Conservation (phyloP, 306 rosid species). For the Clitoria ternatea region DNA sequence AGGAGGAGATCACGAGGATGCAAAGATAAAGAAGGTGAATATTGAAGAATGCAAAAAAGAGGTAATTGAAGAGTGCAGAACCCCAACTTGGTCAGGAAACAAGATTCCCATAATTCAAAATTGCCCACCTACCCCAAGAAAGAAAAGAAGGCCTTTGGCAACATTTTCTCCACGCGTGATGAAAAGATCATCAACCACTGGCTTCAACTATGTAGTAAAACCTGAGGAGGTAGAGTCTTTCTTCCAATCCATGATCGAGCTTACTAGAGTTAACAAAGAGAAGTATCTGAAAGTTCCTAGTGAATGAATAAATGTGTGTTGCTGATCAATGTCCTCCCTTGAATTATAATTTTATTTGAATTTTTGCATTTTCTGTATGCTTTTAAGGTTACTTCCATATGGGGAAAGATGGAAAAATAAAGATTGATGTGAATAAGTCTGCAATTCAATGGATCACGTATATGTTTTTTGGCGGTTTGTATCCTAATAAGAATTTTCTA, state of each 20-base stretch:
- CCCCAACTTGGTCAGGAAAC: constrained; percentile 41
- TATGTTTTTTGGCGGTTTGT: neutral
- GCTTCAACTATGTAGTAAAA: constrained; percentile 25
- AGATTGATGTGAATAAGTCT: neutral
- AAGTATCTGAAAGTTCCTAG: constrained; percentile 32
- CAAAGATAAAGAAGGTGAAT: neutral
- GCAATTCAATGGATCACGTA: neutral
- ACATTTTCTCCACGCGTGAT: constrained; percentile 12
- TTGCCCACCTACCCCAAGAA: constrained; percentile 57
- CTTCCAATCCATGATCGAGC: constrained; percentile 39
- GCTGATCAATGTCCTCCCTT: constrained; percentile 1
- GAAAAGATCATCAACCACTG: constrained; percentile 30
- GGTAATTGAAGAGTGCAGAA: constrained; percentile 34
- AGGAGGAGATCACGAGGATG: neutral
- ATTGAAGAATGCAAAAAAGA: neutral
- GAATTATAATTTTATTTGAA: neutral
- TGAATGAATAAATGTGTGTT: neutral
- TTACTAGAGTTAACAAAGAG: constrained; percentile 38
- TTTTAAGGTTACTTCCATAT: neutral
- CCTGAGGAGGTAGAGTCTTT: constrained; percentile 52
- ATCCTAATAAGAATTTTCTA: neutral
- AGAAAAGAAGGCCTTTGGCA: constrained; percentile 20
- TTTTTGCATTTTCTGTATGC: neutral
- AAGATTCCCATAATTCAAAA: constrained; percentile 33
- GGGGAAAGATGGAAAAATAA: neutral